Evolutionary conservation across 495 filamentous ascomycete species (phyloP).

Genomic region (Coniosporium apollinis): DNA sequence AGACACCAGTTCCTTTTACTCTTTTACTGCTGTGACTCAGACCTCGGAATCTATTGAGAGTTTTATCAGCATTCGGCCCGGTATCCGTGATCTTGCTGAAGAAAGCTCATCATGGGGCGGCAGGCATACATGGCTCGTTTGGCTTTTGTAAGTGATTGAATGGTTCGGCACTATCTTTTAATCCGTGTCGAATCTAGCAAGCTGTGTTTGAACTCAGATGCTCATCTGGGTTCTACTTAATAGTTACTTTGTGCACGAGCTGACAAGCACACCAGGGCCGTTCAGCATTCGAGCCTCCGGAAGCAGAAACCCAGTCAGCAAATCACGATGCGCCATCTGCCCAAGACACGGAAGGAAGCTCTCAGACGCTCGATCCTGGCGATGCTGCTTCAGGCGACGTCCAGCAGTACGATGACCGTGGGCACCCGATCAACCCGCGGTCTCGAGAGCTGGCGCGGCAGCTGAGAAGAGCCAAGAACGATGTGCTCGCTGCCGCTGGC

Average conservation of each 20-base stretch:
- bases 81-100: background rate
- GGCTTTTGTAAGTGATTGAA: conserved; percentile 10
- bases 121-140: conserved; percentile 14
- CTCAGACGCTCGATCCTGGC: background rate
- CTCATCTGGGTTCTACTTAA: background rate
- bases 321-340: background rate
- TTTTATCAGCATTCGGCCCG: background rate
- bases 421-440: conserved; percentile 20
- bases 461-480: conserved; percentile 20
- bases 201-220: background rate
- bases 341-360: background rate
- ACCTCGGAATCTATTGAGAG: background rate
- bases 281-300: conserved; percentile 8
- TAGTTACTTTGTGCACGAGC: background rate
- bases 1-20: background rate
- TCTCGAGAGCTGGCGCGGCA: conserved; percentile 12
- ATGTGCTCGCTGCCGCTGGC: conserved; percentile 19
- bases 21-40: background rate
- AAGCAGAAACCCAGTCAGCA: no score
- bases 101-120: conserved; percentile 10
- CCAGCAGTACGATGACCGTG: conserved; percentile 21
- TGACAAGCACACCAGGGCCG: conserved; percentile 4
- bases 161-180: background rate
- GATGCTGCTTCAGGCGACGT: background rate
- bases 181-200: background rate